Conservation (phyloP, 352 stramenopile genomes). For the Pythium phragmiticola region DNA sequence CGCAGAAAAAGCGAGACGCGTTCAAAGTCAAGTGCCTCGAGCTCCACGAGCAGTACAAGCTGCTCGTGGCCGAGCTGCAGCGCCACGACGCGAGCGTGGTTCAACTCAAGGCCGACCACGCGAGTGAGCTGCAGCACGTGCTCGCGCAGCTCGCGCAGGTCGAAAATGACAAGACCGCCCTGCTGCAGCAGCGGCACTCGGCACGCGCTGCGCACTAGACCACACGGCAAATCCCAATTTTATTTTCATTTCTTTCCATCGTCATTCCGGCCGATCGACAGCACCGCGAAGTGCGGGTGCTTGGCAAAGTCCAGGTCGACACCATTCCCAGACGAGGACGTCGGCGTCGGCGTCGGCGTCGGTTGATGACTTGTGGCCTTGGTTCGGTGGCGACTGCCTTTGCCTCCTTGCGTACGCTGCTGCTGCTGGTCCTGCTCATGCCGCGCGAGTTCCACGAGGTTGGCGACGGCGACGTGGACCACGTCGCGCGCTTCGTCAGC, state of each 20-base stretch:
- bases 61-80: conserved; percentile 41
- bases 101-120: conserved; percentile 60
- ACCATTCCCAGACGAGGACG: neutral
- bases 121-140: conserved; percentile 59
- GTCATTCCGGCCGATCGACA: conserved; percentile 33
- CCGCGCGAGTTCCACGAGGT: conserved; percentile 57
- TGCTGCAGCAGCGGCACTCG: conserved; percentile 54
- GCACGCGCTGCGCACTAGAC: neutral
- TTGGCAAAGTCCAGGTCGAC: conserved; percentile 53
- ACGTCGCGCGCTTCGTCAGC: conserved; percentile 52
- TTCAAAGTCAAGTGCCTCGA: conserved; percentile 85
- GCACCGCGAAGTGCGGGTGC: conserved; percentile 69
- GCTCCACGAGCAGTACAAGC: conserved; percentile 73
- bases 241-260: conserved; percentile 18
- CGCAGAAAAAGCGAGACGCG: conserved; percentile 78
- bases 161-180: conserved; percentile 65
- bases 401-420: conserved; percentile 16
- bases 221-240: no score
- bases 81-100: conserved; percentile 42
- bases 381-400: neutral
- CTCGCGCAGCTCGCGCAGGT: conserved; percentile 58
- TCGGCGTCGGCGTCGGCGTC: neutral
- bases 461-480: conserved; percentile 61
- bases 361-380: neutral
- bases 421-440: conserved; percentile 35